Evolutionary conservation across 768 basidiomycete genomes (phyloP), one percentile per base, ranked within the genome.

Genomic region (Podaxis sp.): DNA sequence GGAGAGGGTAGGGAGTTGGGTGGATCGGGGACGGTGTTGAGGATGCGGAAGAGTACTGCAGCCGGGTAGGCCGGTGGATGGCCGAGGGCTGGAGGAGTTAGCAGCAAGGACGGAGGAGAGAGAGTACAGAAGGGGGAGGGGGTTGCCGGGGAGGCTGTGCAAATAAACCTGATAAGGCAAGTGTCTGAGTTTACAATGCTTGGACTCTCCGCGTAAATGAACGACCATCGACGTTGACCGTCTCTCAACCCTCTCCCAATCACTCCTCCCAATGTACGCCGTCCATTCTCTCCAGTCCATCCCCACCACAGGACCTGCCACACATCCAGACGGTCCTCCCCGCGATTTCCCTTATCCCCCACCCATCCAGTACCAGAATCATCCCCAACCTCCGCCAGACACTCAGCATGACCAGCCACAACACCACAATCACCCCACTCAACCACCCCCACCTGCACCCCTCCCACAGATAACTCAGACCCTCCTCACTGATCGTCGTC

Each of bases 231-330:
- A 42, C 38, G 54, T 25, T 16, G 54, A 55, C 56, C 14, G 36
- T 18, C 47, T 51, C 57, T 27, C 66, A 69, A 55, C 72, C 65
- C 64, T 42, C 47, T 21, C 46, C 52, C 27, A 44, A 44, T 2
- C 42, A n/a, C n/a, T 18, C 42, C 18, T 25, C 14, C 53, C 51
- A 27, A 47, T 79, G 66, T 79, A 77, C 58, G 69, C 72, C 69
- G 73, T 61, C 75, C 79, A 62, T 70, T 76, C 63, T 70, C 77
- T 46, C 77, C 77, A 67, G 74, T 35, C 74, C 61, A 77, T 77
- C 61, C 79, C 74, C 55, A 77, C 72, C 53, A 74, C 72, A 59
- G 79, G 74, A 55, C 77, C 75, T 61, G 76, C 76, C 61, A 76
- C 74, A 61, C 76, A 76, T 61, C 77, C 77, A 35, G 74, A 79